Conservation (phyloP, 2,329 filamentous ascomycete genomes). For the Teratosphaeria destructans region DNA sequence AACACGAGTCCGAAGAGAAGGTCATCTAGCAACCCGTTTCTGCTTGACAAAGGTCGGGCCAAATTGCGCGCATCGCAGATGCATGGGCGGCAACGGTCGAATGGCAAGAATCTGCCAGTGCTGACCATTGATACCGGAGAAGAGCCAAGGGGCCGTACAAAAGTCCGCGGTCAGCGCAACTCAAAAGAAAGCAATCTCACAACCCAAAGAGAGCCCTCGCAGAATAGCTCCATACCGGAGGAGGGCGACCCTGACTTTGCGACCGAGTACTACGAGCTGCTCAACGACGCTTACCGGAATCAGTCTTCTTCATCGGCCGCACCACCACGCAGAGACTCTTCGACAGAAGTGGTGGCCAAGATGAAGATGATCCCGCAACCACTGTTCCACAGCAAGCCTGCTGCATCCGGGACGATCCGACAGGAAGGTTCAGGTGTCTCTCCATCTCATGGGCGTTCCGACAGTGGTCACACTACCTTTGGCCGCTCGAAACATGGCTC, state of each 20-base stretch:
- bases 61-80: background rate
- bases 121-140: background rate
- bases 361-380: conserved; percentile 26
- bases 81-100: background rate
- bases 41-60: background rate
- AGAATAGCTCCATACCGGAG: conserved; percentile 1
- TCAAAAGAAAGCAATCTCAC: conserved; percentile 3
- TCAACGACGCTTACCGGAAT: conserved; percentile 8
- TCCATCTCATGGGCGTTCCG: background rate
- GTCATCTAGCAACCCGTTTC: background rate
- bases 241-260: conserved; percentile 3
- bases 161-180: conserved; percentile 2
- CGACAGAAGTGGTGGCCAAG: conserved; percentile 15
- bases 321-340: conserved; percentile 5
- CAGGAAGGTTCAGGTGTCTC: background rate
- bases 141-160: background rate
- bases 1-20: background rate
- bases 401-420: background rate
- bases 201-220: background rate
- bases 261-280: conserved; percentile 17
- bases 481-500: conserved; percentile 1
- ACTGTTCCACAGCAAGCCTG: conserved; percentile 15
- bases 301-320: background rate
- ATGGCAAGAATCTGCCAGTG: background rate
- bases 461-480: background rate